Percentiles rank a stretch among this genome's conserved stretches.
phyloP scores from a whole-genome alignment of 2,329 filamentous ascomycete species.

The Scedosporium boydii region DNA sequence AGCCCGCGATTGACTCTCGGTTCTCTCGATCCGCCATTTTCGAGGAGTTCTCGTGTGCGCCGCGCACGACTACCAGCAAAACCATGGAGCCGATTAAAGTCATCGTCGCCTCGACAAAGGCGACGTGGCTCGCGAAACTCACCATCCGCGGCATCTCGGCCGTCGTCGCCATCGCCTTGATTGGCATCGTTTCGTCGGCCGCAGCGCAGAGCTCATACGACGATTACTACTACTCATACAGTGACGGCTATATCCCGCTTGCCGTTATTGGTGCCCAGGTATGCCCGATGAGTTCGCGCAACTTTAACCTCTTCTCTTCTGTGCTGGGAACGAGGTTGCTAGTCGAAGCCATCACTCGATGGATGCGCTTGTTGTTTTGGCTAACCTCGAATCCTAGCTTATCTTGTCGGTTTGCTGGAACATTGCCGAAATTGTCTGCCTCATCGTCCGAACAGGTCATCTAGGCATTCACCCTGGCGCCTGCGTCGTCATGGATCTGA shows the following conservation, averaged over 20 bases:
- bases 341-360: not conserved
- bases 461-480: slow-evolving; percentile 10
- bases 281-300: not conserved
- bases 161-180: not conserved
- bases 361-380: not conserved
- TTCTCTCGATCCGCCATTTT: not conserved
- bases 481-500: slow-evolving; percentile 10
- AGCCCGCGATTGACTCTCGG: not conserved
- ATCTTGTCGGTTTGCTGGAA: slow-evolving; percentile 6
- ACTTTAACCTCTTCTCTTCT: not conserved
- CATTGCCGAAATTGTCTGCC: slow-evolving; percentile 9
- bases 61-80: not conserved
- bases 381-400: not conserved
- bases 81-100: not conserved
- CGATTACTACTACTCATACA: not conserved
- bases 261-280: not conserved
- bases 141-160: not conserved
- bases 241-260: not conserved
- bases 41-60: not conserved
- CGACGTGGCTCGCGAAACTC: not conserved
- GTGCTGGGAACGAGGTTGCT: too few relatives aligned
- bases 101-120: not conserved
- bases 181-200: not conserved
- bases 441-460: slow-evolving; percentile 8
- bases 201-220: not conserved